A percentile compares a stretch with the other conserved stretches of the same genome.
These are phyloP conservation scores for Rhizopus stolonifer DNA, from an alignment of 371 early-diverging fungal genomes.

Conservation along the genomic window DNA sequence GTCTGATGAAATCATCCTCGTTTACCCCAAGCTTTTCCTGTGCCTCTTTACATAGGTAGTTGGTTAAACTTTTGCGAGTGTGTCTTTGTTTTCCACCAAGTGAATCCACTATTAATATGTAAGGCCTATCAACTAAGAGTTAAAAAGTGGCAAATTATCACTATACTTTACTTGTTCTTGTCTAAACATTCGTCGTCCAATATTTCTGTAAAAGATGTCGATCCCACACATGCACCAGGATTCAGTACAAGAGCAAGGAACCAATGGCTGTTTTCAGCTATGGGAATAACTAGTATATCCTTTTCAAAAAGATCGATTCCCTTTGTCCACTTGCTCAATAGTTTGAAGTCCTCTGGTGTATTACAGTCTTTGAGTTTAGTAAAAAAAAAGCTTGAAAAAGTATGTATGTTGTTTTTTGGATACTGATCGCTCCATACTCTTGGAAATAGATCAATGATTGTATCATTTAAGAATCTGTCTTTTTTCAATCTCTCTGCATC, in stretches of 20 bases:
- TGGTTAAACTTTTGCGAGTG: not conserved
- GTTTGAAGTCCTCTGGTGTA: not conserved
- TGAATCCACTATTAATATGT: conserved; percentile 18
- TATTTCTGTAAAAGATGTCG: not conserved
- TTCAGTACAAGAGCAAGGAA: conserved; percentile 13
- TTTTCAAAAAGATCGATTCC: conserved; percentile 20
- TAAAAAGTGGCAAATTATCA: not conserved
- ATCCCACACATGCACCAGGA: conserved; percentile 13
- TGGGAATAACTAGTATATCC: conserved; percentile 14
- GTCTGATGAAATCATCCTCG: conserved; percentile 6
- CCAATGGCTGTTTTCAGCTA: conserved; percentile 23
- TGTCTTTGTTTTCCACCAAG: conserved; percentile 2
- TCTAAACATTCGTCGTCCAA: not conserved
- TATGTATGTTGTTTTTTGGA: conserved; percentile 4
- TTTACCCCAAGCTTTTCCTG: conserved; percentile 3
- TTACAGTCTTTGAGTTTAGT: conserved; percentile 5
- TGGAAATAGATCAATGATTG: conserved; percentile 21
- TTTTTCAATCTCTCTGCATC: conserved; percentile 13
- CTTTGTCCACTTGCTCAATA: conserved; percentile 14
- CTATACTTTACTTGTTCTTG: not conserved
- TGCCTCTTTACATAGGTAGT: conserved; percentile 21
- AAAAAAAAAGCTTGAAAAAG: conserved; percentile 23
- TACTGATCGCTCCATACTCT: conserved; percentile 18
- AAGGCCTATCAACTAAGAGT: conserved; percentile 11
- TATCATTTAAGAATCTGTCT: conserved; percentile 19